Evolutionary conservation across 176 grass and related monocot genomes (phyloP).

Genomic region (Oryza longistaminata): DNA sequence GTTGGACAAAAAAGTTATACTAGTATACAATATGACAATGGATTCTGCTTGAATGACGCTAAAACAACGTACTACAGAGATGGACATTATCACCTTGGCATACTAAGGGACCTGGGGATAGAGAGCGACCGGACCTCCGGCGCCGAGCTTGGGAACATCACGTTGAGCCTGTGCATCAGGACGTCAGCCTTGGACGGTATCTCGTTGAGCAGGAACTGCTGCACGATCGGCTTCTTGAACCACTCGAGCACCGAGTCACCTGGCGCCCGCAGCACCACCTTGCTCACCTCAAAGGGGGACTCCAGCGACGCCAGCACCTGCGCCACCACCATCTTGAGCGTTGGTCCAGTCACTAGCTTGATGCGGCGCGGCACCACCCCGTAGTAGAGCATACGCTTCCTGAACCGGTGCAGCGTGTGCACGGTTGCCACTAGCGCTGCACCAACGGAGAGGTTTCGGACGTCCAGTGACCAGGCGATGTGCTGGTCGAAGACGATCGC

Average conservation of each 20-base stretch:
- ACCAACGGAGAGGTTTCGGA: constrained; percentile 69
- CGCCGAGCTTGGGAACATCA: constrained; percentile 83
- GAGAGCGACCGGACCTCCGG: constrained; percentile 71
- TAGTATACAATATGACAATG: constrained; percentile 27
- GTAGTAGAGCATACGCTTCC: constrained; percentile 96
- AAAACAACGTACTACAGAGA: neutral
- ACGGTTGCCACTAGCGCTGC: constrained; percentile 68
- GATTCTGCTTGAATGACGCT: neutral
- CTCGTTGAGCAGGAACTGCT: constrained; percentile 96
- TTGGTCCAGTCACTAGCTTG: constrained; percentile 85
- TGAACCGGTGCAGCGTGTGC: constrained; percentile 88
- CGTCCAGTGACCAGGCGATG: constrained; percentile 91
- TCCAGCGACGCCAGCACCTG: constrained; percentile 73
- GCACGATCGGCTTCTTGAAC: constrained; percentile 98
- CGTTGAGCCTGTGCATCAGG: constrained; percentile 92
- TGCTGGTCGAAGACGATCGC: constrained; percentile 96
- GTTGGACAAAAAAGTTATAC: neutral
- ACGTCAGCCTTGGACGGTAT: constrained; percentile 89
- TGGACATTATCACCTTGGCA: constrained; percentile 47
- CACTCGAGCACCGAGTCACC: constrained; percentile 79
- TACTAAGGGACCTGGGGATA: constrained; percentile 57
- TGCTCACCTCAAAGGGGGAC: constrained; percentile 87
- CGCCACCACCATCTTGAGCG: constrained; percentile 86
- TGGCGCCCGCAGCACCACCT: constrained; percentile 76
- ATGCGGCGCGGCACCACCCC: constrained; percentile 83